Percentiles rank a stretch among this genome's conserved stretches.
phyloP scores from a whole-genome alignment of 2,329 filamentous ascomycete species.

The Alternaria dauci region DNA sequence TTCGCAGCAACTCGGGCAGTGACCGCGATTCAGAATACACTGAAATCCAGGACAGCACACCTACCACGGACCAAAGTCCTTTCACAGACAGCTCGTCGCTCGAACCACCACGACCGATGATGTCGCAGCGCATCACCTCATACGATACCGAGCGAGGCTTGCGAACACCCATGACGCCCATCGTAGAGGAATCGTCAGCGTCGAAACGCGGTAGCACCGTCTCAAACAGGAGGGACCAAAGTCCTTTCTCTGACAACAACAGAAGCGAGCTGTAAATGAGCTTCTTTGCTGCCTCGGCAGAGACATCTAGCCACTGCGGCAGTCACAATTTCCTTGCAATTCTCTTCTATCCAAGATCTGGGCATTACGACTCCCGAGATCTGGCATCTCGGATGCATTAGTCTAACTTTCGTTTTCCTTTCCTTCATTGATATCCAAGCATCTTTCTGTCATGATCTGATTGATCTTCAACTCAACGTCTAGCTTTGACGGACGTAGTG shows the following conservation, averaged over 20 bases:
- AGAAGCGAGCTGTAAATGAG: conserved; percentile 34
- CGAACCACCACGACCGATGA: conserved; percentile 32
- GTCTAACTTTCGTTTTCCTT: neutral
- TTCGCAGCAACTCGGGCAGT: conserved; percentile 35
- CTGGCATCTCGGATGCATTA: conserved; percentile 20
- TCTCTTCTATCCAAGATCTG: conserved; percentile 11
- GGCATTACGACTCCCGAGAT: conserved; percentile 8
- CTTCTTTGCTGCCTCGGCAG: neutral
- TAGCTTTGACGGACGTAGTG: conserved; percentile 11
- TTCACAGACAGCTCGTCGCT: conserved; percentile 45
- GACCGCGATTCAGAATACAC: conserved; percentile 43
- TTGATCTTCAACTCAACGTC: conserved; percentile 3
- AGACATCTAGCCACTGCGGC: conserved; percentile 16
- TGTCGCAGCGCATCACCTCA: conserved; percentile 43
- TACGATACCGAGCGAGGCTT: conserved; percentile 39
- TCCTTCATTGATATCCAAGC: conserved; percentile 10
- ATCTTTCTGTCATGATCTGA: conserved; percentile 9
- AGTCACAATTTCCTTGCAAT: conserved; percentile 7
- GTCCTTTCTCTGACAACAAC: conserved; percentile 48
- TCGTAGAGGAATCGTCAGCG: conserved; percentile 57
- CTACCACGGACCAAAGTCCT: conserved; percentile 38
- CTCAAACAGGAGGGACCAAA: conserved; percentile 40
- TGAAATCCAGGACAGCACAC: conserved; percentile 49
- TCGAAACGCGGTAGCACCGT: conserved; percentile 47
- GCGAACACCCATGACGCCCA: conserved; percentile 52